Percentiles rank a stretch among this genome's conserved stretches.
phyloP scores from a whole-genome alignment of 805 yeast genomes.

The Grigorovia humatica region DNA sequence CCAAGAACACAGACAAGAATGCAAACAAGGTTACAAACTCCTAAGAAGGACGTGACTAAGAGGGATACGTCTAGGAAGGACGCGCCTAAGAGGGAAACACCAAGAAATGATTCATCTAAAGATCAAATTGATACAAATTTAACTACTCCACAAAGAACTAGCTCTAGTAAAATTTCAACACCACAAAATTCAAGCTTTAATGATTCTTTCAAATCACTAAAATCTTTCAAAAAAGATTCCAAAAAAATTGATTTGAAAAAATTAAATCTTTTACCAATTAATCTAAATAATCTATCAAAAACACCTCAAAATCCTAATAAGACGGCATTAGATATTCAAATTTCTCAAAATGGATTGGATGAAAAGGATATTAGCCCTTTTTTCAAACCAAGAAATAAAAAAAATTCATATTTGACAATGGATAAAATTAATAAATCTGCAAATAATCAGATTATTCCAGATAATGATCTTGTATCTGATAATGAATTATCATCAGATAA shows the following conservation, averaged over 20 bases:
- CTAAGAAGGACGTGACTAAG: conserved; percentile 3
- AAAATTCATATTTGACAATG: too few relatives aligned
- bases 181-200: background rate
- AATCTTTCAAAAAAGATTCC: background rate
- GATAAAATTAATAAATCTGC: too few relatives aligned
- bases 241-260: background rate
- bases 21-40: conserved; percentile 1
- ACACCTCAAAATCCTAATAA: background rate
- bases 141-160: background rate
- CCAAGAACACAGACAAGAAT: too few relatives aligned
- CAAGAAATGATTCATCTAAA: too few relatives aligned
- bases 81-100: background rate
- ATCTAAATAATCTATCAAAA: background rate
- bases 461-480: background rate
- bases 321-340: background rate
- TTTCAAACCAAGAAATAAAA: background rate
- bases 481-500: background rate
- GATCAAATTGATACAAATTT: background rate
- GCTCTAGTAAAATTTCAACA: background rate
- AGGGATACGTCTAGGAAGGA: background rate
- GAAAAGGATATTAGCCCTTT: background rate
- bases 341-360: background rate
- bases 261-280: background rate
- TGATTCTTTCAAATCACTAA: background rate
- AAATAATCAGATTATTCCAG: background rate